Evolutionary conservation across 352 stramenopile species (phyloP), one percentile per base, ranked within the genome.

Genomic region (Phytophthora nicotianae): DNA sequence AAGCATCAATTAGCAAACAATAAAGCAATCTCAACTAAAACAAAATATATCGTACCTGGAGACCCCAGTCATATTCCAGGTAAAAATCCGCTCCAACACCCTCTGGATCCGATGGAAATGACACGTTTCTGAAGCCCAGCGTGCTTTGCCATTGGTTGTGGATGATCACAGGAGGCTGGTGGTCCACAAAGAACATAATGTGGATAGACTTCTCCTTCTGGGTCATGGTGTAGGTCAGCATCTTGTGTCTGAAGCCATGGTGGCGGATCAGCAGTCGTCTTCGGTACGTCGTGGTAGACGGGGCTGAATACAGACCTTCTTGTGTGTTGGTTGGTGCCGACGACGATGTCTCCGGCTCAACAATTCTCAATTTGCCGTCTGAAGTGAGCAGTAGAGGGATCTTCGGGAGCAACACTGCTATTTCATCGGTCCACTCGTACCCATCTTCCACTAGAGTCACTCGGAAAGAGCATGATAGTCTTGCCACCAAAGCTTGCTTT

Each of bases 41-140:
- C 5, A 42, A 50, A 20, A 5, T 19, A 8, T 40, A 61, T 41
- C 58, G 48, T 66, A 75, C 61, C 50, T 70, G 66, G 40, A 78
- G 55, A 24, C 16, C 32, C 86, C 86, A 95, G 51, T 95, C 86
- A 51, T 92, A 95, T 48, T 90, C 83, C 57, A 95, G 73, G 21
- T 83, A 85, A 51, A 79, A 77, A 0, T 81, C 52, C 5, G 71
- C 70, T 11, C 75, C 81, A 37, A 93, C 58, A 7, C 68, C 70
- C 49, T 91, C 81, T 13, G 82, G 77, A 24, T 77, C 72, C 16
- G 76, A 82, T 27, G 64, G 42, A 17, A 66, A 72, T 24, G 73
- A 69, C 37, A 88, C 40, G n/a, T 76, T 76, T 42, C 78, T 65
- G 9, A 94, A 75, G 7, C 72, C 81, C 11, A 95, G 21, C 10